Conservation (phyloP, 2,329 filamentous ascomycete genomes). For the Clarireedia sp. region DNA sequence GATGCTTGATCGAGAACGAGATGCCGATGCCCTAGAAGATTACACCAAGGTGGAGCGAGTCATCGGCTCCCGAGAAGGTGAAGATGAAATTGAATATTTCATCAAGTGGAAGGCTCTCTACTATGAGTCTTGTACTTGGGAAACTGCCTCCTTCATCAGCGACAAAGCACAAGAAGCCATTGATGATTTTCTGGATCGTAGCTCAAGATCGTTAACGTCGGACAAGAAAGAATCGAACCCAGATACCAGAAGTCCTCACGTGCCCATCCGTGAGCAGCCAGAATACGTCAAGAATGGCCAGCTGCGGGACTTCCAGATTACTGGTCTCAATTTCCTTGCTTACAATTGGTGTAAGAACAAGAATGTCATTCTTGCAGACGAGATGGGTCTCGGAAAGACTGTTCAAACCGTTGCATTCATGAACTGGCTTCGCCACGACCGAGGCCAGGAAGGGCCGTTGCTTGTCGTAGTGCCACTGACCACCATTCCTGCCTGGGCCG, state of each 20-base stretch:
- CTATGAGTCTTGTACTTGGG: slow-evolving; percentile 96
- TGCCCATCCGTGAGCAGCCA: slow-evolving; percentile 70
- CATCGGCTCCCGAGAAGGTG: slow-evolving; percentile 73
- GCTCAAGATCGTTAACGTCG: slow-evolving; percentile 71
- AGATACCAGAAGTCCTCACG: slow-evolving; percentile 64
- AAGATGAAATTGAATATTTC: slow-evolving; percentile 78
- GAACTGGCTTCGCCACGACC: slow-evolving; percentile 89
- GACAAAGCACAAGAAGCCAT: slow-evolving; percentile 80
- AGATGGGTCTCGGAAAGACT: slow-evolving; percentile 98
- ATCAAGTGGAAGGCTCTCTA: slow-evolving; percentile 95
- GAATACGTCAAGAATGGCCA: slow-evolving; percentile 77
- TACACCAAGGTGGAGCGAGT: slow-evolving; percentile 90
- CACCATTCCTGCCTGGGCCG: slow-evolving; percentile 95
- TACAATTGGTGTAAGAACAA: slow-evolving; percentile 93
- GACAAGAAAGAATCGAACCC: slow-evolving; percentile 69
- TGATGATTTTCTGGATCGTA: slow-evolving; percentile 81
- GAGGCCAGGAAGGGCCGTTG: slow-evolving; percentile 86
- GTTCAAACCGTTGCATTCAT: slow-evolving; percentile 96
- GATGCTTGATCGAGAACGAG: slow-evolving; percentile 87
- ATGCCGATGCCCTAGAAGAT: slow-evolving; percentile 79
- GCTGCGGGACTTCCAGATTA: slow-evolving; percentile 86
- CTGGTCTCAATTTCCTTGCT: slow-evolving; percentile 87
- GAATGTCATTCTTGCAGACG: slow-evolving; percentile 95
- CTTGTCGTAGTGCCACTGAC: slow-evolving; percentile 95
- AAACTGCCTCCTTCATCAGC: slow-evolving; percentile 66